Percentiles rank a stretch among this genome's conserved stretches.
These are phyloP conservation scores for Fraxinus floribunda DNA, from an alignment of 305 asterid species.

Conservation along the genomic window DNA sequence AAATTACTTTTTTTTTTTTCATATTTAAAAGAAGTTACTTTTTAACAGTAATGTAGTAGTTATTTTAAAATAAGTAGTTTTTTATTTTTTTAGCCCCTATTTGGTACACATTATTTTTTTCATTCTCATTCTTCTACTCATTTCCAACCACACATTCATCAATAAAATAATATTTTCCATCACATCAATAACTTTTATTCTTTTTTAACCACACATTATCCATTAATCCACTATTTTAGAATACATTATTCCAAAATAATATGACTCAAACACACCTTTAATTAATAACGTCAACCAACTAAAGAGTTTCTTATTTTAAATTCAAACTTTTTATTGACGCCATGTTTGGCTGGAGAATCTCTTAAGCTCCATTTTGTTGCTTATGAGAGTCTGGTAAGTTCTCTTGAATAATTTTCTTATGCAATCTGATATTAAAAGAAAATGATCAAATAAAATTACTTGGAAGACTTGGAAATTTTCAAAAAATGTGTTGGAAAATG, in stretches of 20 bases:
- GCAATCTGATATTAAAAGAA: not conserved
- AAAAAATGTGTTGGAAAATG: not conserved
- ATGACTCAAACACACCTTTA: too few species aligned
- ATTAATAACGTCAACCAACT: too few species aligned
- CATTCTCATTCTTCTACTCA: too few species aligned
- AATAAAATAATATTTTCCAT: too few species aligned
- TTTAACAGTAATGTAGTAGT: not conserved
- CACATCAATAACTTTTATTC: too few species aligned
- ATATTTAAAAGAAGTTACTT: not conserved
- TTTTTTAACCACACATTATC: too few species aligned
- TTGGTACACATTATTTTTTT: too few species aligned
- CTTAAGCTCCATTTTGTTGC: not conserved
- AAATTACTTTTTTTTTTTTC: not conserved
- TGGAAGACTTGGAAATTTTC: not conserved
- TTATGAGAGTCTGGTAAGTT: not conserved
- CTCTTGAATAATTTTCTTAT: not conserved
- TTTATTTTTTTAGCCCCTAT: too few species aligned
- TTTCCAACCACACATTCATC: too few species aligned
- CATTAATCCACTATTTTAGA: too few species aligned
- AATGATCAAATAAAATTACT: not conserved
- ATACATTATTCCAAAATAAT: too few species aligned
- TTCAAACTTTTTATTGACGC: not conserved
- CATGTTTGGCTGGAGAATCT: not conserved
- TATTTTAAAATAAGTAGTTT: too few species aligned
- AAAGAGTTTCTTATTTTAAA: not conserved